phyloP scores from a whole-genome alignment of 768 basidiomycete genomes.

The Phlebiopsis flavidoalba region DNA sequence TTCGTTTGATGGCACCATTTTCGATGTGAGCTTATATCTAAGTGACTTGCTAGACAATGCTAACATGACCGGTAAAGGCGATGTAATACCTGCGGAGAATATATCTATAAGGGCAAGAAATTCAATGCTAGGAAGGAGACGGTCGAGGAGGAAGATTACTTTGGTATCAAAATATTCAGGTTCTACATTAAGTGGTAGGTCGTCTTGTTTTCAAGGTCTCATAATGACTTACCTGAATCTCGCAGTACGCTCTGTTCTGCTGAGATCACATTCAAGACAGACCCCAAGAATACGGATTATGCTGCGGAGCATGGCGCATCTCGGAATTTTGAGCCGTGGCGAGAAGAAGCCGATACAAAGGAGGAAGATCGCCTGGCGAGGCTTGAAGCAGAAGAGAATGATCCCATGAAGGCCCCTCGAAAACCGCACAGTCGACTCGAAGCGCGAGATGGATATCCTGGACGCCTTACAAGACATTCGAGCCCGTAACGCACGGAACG shows the following conservation, averaged over 20 bases:
- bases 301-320: constrained; percentile 93
- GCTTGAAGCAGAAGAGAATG: constrained; percentile 89
- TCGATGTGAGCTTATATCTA: constrained; percentile 59
- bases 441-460: constrained; percentile 97
- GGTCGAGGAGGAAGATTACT: constrained; percentile 94
- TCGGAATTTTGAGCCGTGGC: constrained; percentile 97
- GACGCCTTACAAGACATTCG: constrained; percentile 93
- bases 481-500: constrained; percentile 82
- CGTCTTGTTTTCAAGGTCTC: neutral
- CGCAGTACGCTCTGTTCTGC: constrained; percentile 88
- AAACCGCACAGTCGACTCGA: constrained; percentile 86
- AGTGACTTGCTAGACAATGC: constrained; percentile 35
- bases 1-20: constrained; percentile 99
- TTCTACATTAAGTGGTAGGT: constrained; percentile 89
- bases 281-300: constrained; percentile 97
- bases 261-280: constrained; percentile 99
- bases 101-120: constrained; percentile 99
- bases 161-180: constrained; percentile 94
- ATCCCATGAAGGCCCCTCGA: constrained; percentile 97
- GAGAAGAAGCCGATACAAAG: constrained; percentile 72
- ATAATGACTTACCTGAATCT: neutral
- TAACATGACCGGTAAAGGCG: constrained; percentile 26
- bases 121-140: constrained; percentile 99
- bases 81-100: constrained; percentile 95
- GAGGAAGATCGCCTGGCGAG: constrained; percentile 83